Conservation (phyloP, 1,139 yeast species). For the Zygosaccharomyces pseudobailii region DNA sequence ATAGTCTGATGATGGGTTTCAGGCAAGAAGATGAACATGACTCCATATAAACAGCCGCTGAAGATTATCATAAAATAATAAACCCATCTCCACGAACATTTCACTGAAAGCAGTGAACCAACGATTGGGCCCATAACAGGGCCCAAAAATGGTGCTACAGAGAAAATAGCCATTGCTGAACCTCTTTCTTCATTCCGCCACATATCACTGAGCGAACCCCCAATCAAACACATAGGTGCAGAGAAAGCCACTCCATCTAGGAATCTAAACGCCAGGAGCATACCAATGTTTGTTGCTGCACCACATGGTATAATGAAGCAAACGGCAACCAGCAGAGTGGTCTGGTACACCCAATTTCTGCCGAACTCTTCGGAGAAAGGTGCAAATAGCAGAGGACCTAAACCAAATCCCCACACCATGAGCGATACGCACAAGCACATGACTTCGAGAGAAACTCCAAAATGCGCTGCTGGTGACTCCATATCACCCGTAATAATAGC, state of each 20-base stretch:
- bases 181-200: constrained; percentile 65
- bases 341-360: constrained; percentile 52
- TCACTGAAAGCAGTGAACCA: constrained; percentile 68
- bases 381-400: constrained; percentile 71
- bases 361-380: constrained; percentile 72
- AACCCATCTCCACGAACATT: constrained; percentile 73
- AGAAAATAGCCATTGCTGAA: constrained; percentile 68
- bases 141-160: constrained; percentile 69
- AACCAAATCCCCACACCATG: constrained; percentile 69
- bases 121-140: constrained; percentile 62
- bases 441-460: constrained; percentile 52
- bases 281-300: constrained; percentile 63
- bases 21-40: constrained; percentile 43
- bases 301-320: constrained; percentile 72
- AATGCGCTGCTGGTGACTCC: constrained; percentile 46
- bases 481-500: constrained; percentile 61
- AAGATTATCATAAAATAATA: constrained; percentile 63
- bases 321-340: constrained; percentile 54
- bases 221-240: constrained; percentile 77
- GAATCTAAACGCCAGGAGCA: constrained; percentile 60
- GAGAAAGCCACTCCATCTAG: constrained; percentile 67
- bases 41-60: constrained; percentile 46
- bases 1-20: constrained; percentile 57
- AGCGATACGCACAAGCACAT: constrained; percentile 53
- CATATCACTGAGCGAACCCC: constrained; percentile 74